Conservation (phyloP, 331 rosid genomes). For the Quercus phellos region DNA sequence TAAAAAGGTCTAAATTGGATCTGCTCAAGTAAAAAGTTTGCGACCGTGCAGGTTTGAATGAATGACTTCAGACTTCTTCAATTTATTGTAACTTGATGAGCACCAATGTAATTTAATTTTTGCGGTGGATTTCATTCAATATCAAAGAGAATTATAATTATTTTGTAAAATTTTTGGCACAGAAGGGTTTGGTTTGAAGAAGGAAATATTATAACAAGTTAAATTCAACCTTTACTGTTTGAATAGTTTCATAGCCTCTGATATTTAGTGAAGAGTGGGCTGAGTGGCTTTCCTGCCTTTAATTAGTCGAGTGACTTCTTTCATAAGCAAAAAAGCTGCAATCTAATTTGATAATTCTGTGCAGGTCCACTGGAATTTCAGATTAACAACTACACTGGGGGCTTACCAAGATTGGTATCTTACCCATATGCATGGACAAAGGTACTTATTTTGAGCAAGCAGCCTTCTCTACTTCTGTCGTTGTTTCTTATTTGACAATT, state of each 20-base stretch:
- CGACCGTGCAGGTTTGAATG: neutral
- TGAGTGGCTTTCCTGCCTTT: neutral
- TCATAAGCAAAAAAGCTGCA: neutral
- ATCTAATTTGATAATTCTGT: neutral
- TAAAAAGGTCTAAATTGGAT: neutral
- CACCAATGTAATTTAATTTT: neutral
- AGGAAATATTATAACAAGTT: neutral
- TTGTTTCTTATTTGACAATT: neutral
- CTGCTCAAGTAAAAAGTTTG: neutral
- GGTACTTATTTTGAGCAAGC: neutral
- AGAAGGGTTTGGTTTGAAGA: neutral
- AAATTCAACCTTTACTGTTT: neutral
- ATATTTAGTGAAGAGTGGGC: too few species aligned
- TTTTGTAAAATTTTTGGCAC: neutral
- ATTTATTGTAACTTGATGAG: neutral
- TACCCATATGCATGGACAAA: conserved; percentile 10
- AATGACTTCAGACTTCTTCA: neutral
- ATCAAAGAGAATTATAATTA: neutral
- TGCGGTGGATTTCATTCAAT: too few species aligned
- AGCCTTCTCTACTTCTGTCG: neutral
- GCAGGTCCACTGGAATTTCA: conserved; percentile 14
- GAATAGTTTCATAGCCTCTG: too few species aligned
- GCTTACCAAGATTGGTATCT: neutral
- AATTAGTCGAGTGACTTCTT: neutral
- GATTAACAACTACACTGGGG: conserved; percentile 4